Base-by-base conservation (phyloP, 352 stramenopile species). In the Globisporangium carolinianum region DNA sequence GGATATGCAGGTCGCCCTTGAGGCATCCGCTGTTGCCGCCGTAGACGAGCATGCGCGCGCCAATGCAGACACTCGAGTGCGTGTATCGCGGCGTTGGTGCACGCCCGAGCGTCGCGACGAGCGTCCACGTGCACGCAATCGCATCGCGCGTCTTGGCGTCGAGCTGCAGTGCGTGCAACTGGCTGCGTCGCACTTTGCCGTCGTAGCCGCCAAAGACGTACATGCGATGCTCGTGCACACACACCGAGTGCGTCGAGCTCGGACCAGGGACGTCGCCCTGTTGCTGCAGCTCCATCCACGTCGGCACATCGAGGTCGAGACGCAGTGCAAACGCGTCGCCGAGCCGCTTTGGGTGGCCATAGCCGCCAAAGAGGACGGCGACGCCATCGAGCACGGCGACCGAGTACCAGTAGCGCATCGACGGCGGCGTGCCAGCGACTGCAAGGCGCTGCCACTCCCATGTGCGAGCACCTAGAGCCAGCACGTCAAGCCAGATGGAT, bases 351-450 rank as follows among this genome's bases (percentile, higher is more conserved):
- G 73, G 65, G 32, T 86, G 76, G 35, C 76, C 73, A 45, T 86
- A 86, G 42, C 76, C 76, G 47, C 76, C 76, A 15, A 82, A 82
- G 45, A 86, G 60, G 57, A 86, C 68, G 24, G 66, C 65, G 46
- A 83, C 70, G 10, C 55, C 72, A 18, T 69, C 65, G 36, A 86
- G 35, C 6, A 83, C 63, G 12, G 63, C 41, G 43, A 83, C 51
- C 2, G 76, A 86, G 60, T 86, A 82, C 76, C 76, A 86, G 54
- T 86, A 86, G 24, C 76, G 72, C 64, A 83, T 86, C 6, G 73
- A 83, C 14, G 73, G 76, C 36, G 65, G 72, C 4, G 53, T 70
- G n/a, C 76, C 76, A 1, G 60, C 61, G 37, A 82, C 55, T 42
- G 68, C 53, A 2, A 86, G 35, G n/a, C 69, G 76, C 61, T 83